These are phyloP conservation scores for Amanita molliuscula DNA, from an alignment of 768 basidiomycete species.

Conservation along the genomic window DNA sequence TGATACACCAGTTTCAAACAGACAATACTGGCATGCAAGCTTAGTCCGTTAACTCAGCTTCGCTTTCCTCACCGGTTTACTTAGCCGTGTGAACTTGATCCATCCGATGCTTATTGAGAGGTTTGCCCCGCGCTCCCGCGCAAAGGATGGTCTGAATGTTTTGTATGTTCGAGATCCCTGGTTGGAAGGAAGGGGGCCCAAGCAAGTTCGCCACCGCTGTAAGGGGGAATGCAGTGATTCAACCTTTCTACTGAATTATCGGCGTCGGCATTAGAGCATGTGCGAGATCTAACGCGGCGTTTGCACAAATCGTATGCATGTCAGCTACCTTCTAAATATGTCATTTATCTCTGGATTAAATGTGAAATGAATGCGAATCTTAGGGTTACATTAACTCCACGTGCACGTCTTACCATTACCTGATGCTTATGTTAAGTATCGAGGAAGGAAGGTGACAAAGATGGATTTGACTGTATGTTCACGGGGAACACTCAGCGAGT, in stretches of 20 bases:
- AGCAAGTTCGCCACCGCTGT: conserved; percentile 41
- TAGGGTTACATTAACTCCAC: not conserved
- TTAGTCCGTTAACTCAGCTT: not conserved
- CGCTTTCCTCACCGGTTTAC: conserved; percentile 5
- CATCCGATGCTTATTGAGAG: conserved; percentile 28
- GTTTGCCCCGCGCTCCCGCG: conserved; percentile 32
- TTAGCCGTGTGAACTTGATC: conserved; percentile 32
- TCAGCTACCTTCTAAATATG: not conserved
- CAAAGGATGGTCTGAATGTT: conserved; percentile 33
- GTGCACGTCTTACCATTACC: not conserved
- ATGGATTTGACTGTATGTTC: not conserved
- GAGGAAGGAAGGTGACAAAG: not conserved
- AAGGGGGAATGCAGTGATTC: conserved; percentile 31
- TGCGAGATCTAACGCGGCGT: not conserved
- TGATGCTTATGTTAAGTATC: not conserved
- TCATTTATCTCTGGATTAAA: not conserved
- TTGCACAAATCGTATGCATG: not conserved
- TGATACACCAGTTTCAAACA: conserved; percentile 10
- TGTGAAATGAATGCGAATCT: conserved; percentile 1
- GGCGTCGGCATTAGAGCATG: not conserved
- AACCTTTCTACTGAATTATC: conserved; percentile 21
- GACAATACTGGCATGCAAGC: conserved; percentile 37
- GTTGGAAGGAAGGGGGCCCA: conserved; percentile 29
- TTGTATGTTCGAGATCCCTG: conserved; percentile 35
- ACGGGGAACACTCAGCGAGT: not conserved